A percentile compares a stretch with the other conserved stretches of the same genome.
These are phyloP conservation scores for Monosporascus sp. DNA, from an alignment of 2,329 filamentous ascomycete genomes.

Conservation along the genomic window DNA sequence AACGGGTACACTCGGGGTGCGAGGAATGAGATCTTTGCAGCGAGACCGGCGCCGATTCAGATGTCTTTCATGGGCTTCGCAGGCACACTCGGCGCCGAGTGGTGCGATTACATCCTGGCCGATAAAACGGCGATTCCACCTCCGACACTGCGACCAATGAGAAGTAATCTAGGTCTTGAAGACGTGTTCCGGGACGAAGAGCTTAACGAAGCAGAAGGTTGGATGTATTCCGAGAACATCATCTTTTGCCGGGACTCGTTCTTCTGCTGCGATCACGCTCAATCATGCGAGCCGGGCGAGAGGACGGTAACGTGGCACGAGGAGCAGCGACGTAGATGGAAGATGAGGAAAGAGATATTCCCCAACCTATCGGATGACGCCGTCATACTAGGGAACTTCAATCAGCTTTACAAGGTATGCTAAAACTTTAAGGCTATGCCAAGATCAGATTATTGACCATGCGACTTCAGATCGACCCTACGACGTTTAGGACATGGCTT, in stretches of 20 bases:
- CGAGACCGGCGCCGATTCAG: conserved; percentile 87
- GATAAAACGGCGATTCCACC: conserved; percentile 82
- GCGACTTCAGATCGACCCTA: conserved; percentile 75
- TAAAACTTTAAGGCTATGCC: neutral
- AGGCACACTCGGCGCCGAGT: conserved; percentile 90
- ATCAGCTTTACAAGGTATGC: conserved; percentile 91
- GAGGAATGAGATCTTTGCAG: conserved; percentile 96
- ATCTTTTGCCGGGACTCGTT: conserved; percentile 93
- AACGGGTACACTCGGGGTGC: conserved; percentile 96
- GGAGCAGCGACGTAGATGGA: conserved; percentile 77
- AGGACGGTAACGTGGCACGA: conserved; percentile 70
- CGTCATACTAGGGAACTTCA: conserved; percentile 95
- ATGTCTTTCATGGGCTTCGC: conserved; percentile 99
- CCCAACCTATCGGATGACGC: conserved; percentile 74
- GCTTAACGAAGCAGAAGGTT: conserved; percentile 65
- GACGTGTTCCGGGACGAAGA: conserved; percentile 64
- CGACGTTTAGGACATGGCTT: conserved; percentile 92
- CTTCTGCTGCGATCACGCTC: conserved; percentile 95
- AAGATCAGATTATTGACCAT: conserved; percentile 8
- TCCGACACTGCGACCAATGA: conserved; percentile 73
- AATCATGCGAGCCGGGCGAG: conserved; percentile 74
- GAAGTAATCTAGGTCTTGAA: conserved; percentile 67
- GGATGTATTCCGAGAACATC: conserved; percentile 96
- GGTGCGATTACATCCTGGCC: conserved; percentile 95
- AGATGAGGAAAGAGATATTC: conserved; percentile 90